Conservation (phyloP, 176 grass and related monocot species). For the Ensete ventricosum region DNA sequence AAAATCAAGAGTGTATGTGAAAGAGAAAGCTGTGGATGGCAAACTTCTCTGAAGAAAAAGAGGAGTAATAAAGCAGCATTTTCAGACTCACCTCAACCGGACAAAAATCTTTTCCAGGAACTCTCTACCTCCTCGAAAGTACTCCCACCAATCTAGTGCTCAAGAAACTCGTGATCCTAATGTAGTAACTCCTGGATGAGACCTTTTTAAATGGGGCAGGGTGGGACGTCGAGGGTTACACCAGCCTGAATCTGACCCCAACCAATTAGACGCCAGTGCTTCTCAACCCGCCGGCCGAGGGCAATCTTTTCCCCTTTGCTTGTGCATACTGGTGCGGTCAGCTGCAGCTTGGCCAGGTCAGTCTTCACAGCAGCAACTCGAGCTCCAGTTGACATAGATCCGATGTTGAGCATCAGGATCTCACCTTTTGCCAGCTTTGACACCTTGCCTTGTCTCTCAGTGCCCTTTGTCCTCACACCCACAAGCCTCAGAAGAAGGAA, state of each 20-base stretch:
- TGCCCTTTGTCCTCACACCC: constrained; percentile 83
- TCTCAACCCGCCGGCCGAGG: constrained; percentile 74
- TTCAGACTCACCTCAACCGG: too few species aligned
- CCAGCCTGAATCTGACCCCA: constrained; percentile 92
- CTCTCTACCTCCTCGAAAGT: too few species aligned
- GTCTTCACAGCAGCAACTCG: constrained; percentile 80
- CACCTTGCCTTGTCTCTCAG: constrained; percentile 82
- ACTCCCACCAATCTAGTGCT: too few species aligned
- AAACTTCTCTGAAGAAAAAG: too few species aligned
- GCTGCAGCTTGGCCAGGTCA: constrained; percentile 74
- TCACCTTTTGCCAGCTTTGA: constrained; percentile 82
- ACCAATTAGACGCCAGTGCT: constrained; percentile 91
- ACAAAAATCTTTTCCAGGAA: too few species aligned
- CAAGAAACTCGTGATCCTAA: too few species aligned
- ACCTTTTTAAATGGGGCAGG: constrained; percentile 42
- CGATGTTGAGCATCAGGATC: constrained; percentile 96
- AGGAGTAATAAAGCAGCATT: too few species aligned
- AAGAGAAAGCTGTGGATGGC: too few species aligned
- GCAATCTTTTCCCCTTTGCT: constrained; percentile 89
- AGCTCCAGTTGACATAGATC: constrained; percentile 83
- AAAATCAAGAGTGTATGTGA: too few species aligned
- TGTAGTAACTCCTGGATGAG: background rate
- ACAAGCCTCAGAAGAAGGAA: constrained; percentile 79
- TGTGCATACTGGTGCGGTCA: constrained; percentile 79
- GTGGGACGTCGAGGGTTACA: constrained; percentile 38